phyloP scores from a whole-genome alignment of 2,329 filamentous ascomycete species.

The Paecilomyces dactylethromorphus region DNA sequence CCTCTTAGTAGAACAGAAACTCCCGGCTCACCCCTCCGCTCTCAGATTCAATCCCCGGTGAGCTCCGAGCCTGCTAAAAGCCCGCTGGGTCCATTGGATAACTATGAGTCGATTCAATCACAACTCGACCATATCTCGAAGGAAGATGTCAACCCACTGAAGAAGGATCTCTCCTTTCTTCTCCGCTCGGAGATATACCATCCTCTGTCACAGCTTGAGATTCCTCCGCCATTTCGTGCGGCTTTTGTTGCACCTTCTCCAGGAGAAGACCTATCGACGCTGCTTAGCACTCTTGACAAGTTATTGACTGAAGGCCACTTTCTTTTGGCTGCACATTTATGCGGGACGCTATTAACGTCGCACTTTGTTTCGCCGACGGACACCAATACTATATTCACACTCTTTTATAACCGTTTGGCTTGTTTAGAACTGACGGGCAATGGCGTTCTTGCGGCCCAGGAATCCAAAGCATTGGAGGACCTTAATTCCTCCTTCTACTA shows the following conservation, averaged over 20 bases:
- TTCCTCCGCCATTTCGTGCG: slow-evolving; percentile 61
- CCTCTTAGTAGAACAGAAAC: slow-evolving; percentile 15
- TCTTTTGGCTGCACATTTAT: slow-evolving; percentile 61
- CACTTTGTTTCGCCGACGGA: slow-evolving; percentile 43
- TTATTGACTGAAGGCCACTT: slow-evolving; percentile 71
- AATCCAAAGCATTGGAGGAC: slow-evolving; percentile 58
- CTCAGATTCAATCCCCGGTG: slow-evolving; percentile 7
- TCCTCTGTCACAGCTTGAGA: slow-evolving; percentile 58
- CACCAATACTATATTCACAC: slow-evolving; percentile 60
- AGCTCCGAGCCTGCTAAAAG: slow-evolving; percentile 16
- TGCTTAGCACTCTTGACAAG: slow-evolving; percentile 46
- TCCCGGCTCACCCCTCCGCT: slow-evolving; percentile 10
- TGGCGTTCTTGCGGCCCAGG: slow-evolving; percentile 59
- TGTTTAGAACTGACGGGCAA: slow-evolving; percentile 76
- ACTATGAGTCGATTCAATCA: slow-evolving; percentile 3
- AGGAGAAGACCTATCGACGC: slow-evolving; percentile 46
- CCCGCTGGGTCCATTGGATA: slow-evolving; percentile 29
- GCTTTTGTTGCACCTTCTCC: slow-evolving; percentile 58
- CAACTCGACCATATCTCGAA: slow-evolving; percentile 15
- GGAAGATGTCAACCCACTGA: slow-evolving; percentile 31
- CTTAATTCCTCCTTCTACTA: slow-evolving; percentile 51
- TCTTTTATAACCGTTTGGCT: slow-evolving; percentile 75
- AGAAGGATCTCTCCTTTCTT: slow-evolving; percentile 73
- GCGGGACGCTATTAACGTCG: slow-evolving; percentile 36
- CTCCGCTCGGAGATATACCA: slow-evolving; percentile 78